phyloP scores from a whole-genome alignment of 2,329 filamentous ascomycete genomes.

The Colletotrichum limetticola region DNA sequence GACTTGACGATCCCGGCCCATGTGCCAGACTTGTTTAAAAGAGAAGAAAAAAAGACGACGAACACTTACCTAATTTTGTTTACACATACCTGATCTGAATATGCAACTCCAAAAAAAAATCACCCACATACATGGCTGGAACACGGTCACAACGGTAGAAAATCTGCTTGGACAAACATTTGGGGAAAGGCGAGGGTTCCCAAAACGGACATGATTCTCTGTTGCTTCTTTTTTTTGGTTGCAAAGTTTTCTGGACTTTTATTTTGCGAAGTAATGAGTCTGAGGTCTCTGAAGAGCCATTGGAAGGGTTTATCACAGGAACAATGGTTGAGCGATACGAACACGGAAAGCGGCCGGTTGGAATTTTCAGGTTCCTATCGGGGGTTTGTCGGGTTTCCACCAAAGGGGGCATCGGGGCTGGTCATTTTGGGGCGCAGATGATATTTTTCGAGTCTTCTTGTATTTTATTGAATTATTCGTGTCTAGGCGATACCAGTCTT shows the following conservation, averaged over 20 bases:
- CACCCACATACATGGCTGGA: constrained; percentile 22
- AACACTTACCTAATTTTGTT: constrained; percentile 27
- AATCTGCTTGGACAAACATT: constrained; percentile 22
- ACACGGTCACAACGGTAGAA: constrained; percentile 23
- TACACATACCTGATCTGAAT: constrained; percentile 17
- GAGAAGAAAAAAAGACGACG: background rate
- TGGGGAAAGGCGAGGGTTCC: background rate
- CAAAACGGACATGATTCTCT: constrained; percentile 17
- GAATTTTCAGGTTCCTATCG: background rate
- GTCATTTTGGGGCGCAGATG: constrained; percentile 7
- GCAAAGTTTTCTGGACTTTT: background rate
- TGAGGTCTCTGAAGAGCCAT: background rate
- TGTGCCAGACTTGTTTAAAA: constrained; percentile 9
- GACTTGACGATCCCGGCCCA: constrained; percentile 19
- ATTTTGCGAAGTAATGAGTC: constrained; percentile 8
- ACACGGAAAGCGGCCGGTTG: constrained; percentile 1
- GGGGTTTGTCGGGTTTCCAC: constrained; percentile 8
- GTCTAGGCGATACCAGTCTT: constrained; percentile 34
- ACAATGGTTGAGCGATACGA: constrained; percentile 2
- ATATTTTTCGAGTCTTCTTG: constrained; percentile 22
- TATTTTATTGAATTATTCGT: constrained; percentile 29
- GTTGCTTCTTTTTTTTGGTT: constrained; percentile 7
- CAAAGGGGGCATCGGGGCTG: constrained; percentile 8
- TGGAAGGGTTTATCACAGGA: background rate
- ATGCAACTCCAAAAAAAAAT: background rate